Percentiles rank a stretch among this genome's conserved stretches.
Evolutionary conservation across 345 rosid genomes (phyloP).

Genomic region (Turnera subulata): DNA sequence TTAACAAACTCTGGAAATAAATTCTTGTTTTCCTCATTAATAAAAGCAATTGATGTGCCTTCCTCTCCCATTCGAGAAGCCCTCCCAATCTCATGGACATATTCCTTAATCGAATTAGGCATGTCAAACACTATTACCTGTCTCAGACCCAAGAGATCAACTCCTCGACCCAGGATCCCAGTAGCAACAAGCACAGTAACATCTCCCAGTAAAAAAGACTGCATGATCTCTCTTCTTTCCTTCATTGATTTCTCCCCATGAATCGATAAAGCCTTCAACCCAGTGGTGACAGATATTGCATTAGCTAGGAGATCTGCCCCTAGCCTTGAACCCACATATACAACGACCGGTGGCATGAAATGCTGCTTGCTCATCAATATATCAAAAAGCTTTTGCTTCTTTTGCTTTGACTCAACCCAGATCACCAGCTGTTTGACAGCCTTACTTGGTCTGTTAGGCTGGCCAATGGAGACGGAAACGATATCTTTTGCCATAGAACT

Average conservation of each 20-base stretch:
- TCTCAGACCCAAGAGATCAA: constrained; percentile 71
- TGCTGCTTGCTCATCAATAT: constrained; percentile 69
- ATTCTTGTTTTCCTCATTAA: constrained; percentile 62
- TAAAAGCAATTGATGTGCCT: constrained; percentile 61
- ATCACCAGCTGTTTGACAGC: constrained; percentile 78
- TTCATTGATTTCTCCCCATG: constrained; percentile 92
- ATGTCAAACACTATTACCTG: constrained; percentile 90
- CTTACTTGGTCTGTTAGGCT: constrained; percentile 55
- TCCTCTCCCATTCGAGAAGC: constrained; percentile 78
- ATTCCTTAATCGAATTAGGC: constrained; percentile 74
- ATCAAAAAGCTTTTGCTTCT: constrained; percentile 94
- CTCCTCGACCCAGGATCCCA: constrained; percentile 79
- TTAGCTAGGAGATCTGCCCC: constrained; percentile 91
- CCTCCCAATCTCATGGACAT: constrained; percentile 83
- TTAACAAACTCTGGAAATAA: constrained; percentile 60
- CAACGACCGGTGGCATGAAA: constrained; percentile 68
- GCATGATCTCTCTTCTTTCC: constrained; percentile 83
- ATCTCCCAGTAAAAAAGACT: constrained; percentile 64
- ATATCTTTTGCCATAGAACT: constrained; percentile 47
- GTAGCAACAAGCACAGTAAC: constrained; percentile 74
- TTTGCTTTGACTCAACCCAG: constrained; percentile 89
- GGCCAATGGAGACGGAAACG: constrained; percentile 47
- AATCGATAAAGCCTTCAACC: constrained; percentile 70
- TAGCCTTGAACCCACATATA: constrained; percentile 74
- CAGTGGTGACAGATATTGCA: constrained; percentile 63